These are phyloP conservation scores for Paramecium tetraurelia DNA, from an alignment of 73 alveolate genomes.

Conservation along the genomic window DNA sequence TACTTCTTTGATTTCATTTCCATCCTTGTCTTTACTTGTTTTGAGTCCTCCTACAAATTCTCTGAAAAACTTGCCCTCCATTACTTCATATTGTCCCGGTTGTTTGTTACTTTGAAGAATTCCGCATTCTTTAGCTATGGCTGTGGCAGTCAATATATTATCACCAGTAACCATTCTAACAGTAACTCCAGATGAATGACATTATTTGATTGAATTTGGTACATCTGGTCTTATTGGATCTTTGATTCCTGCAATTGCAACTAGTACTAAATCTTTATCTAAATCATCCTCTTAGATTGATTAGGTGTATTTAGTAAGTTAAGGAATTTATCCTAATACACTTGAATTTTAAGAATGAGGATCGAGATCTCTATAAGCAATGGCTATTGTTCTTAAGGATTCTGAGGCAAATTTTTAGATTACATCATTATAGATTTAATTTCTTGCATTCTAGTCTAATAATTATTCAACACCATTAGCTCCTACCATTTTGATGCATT, in stretches of 20 bases:
- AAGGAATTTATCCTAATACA: neutral
- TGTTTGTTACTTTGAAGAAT: slow-evolving; percentile 60
- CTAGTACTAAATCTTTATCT: slow-evolving; percentile 11
- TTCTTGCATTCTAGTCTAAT: slow-evolving; percentile 44
- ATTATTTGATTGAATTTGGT: slow-evolving; percentile 80
- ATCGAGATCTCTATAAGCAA: slow-evolving; percentile 78
- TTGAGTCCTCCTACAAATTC: slow-evolving; percentile 67
- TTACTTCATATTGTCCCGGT: slow-evolving; percentile 24
- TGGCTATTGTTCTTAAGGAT: slow-evolving; percentile 74
- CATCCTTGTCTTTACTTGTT: slow-evolving; percentile 9
- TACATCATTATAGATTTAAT: slow-evolving; percentile 59
- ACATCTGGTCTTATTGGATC: slow-evolving; percentile 90
- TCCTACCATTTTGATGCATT: slow-evolving; percentile 66
- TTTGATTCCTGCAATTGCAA: slow-evolving; percentile 74
- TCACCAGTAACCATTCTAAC: slow-evolving; percentile 98
- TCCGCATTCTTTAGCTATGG: slow-evolving; percentile 91
- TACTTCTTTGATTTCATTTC: slow-evolving; percentile 67
- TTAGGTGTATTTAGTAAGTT: neutral
- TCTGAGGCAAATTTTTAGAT: slow-evolving; percentile 77
- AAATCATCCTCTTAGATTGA: slow-evolving; percentile 33
- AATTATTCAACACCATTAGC: slow-evolving; percentile 67
- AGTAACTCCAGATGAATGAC: slow-evolving; percentile 83
- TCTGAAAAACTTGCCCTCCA: slow-evolving; percentile 66
- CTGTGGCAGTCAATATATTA: slow-evolving; percentile 92
- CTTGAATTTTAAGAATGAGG: neutral